phyloP scores from a whole-genome alignment of 768 basidiomycete species.

The Lactarius vividus region DNA sequence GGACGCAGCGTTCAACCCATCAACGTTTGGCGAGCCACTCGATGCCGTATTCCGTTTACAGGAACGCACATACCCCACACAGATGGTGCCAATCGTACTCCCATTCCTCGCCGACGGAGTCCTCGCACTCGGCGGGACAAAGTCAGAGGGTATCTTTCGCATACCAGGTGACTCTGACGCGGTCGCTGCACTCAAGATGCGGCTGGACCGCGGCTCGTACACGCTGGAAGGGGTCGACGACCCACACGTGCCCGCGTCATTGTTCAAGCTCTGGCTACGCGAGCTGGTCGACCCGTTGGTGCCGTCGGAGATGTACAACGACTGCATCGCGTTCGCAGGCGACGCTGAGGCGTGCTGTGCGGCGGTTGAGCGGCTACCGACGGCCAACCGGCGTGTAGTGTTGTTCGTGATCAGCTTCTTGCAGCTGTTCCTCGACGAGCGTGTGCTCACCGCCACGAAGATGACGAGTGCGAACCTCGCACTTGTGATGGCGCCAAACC shows the following conservation, averaged over 20 bases:
- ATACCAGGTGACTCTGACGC: conserved; percentile 89
- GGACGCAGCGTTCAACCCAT: conserved; percentile 94
- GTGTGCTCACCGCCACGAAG: conserved; percentile 69
- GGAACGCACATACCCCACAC: conserved; percentile 78
- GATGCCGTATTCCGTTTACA: conserved; percentile 82
- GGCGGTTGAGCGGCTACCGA: conserved; percentile 78
- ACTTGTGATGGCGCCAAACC: conserved; percentile 88
- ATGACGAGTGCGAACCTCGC: conserved; percentile 91
- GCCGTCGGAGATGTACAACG: conserved; percentile 88
- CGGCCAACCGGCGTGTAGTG: conserved; percentile 81
- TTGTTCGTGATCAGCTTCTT: conserved; percentile 89
- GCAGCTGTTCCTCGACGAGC: conserved; percentile 82
- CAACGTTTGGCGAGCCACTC: conserved; percentile 89
- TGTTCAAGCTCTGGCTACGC: conserved; percentile 91
- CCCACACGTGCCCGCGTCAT: conserved; percentile 83
- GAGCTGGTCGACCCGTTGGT: conserved; percentile 92
- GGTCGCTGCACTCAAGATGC: conserved; percentile 82
- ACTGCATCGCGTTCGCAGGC: conserved; percentile 69
- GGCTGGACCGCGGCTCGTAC: conserved; percentile 90
- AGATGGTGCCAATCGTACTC: conserved; percentile 87
- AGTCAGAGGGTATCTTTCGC: conserved; percentile 89
- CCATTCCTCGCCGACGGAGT: conserved; percentile 93
- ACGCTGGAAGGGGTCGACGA: conserved; percentile 88
- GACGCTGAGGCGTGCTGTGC: conserved; percentile 68
- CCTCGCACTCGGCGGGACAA: conserved; percentile 80